Percentiles rank a stretch among this genome's conserved stretches.
Conservation (phyloP, 164 flowering plant species). For the Stephania cephalantha region DNA sequence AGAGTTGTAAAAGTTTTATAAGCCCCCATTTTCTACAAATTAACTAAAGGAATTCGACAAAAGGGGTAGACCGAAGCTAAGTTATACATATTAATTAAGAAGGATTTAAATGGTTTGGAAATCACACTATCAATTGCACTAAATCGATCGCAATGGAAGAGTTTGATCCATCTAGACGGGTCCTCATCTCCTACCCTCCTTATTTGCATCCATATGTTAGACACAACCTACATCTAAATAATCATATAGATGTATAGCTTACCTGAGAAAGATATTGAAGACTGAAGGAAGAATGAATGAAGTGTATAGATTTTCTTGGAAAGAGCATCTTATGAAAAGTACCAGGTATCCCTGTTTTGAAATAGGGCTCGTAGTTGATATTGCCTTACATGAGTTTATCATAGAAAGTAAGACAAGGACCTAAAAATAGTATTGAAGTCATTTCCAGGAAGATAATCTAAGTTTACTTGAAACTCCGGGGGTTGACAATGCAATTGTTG, state of each 20-base stretch:
- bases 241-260: neutral
- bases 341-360: slow-evolving; percentile 45
- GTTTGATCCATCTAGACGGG: no score
- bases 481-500: neutral
- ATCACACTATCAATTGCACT: no score
- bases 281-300: slow-evolving; percentile 58
- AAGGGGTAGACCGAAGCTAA: no score
- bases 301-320: slow-evolving; percentile 36
- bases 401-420: slow-evolving; percentile 27
- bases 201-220: no score
- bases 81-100: no score
- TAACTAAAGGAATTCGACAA: no score
- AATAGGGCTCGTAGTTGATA: slow-evolving; percentile 28
- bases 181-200: no score
- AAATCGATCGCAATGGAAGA: no score
- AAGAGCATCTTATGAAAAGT: slow-evolving; percentile 59
- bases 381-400: slow-evolving; percentile 18
- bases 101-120: no score
- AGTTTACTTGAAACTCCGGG: slow-evolving; percentile 39
- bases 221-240: neutral
- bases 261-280: slow-evolving; percentile 65
- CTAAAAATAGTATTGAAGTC: slow-evolving; percentile 56
- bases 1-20: no score
- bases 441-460: slow-evolving; percentile 66
- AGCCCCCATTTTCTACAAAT: no score